Conservation (phyloP, 73 alveolate species). For the Uronychia binucleata region DNA sequence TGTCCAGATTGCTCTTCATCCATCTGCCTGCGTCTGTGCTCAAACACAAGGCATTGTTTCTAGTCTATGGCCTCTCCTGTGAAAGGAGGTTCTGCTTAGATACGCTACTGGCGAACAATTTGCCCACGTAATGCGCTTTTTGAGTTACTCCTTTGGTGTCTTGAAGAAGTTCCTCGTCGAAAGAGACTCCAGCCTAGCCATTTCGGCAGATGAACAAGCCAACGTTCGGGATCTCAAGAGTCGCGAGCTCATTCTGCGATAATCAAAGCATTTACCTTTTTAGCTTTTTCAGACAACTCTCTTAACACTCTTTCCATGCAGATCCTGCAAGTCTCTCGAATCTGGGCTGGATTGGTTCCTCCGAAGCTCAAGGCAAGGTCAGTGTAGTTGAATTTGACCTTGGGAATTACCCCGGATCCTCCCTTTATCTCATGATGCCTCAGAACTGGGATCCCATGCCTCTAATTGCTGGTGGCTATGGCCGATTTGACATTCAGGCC, state of each 20-base stretch:
- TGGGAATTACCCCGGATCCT: constrained; percentile 63
- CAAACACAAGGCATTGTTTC: not conserved
- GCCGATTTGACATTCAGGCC: constrained; percentile 63
- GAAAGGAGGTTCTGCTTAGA: not conserved
- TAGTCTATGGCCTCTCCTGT: not conserved
- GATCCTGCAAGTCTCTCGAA: constrained; percentile 34
- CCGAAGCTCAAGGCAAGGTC: constrained; percentile 34
- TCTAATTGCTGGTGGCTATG: constrained; percentile 8
- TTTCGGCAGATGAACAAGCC: constrained; percentile 54
- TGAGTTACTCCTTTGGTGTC: constrained; percentile 51
- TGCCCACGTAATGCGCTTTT: constrained; percentile 41
- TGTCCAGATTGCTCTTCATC: not conserved
- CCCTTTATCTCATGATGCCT: constrained; percentile 63
- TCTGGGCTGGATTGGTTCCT: constrained; percentile 12
- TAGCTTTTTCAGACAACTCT: constrained; percentile 19
- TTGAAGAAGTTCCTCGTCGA: constrained; percentile 26
- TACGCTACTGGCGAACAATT: not conserved
- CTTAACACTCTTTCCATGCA: constrained; percentile 21
- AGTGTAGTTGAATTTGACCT: constrained; percentile 58
- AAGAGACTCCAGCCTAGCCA: constrained; percentile 50
- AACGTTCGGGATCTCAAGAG: constrained; percentile 55
- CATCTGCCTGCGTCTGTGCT: not conserved
- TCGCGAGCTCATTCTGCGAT: constrained; percentile 1
- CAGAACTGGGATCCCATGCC: constrained; percentile 34
- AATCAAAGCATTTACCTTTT: not conserved